phyloP scores from a whole-genome alignment of 805 yeast species.

The Candida mattraensis region DNA sequence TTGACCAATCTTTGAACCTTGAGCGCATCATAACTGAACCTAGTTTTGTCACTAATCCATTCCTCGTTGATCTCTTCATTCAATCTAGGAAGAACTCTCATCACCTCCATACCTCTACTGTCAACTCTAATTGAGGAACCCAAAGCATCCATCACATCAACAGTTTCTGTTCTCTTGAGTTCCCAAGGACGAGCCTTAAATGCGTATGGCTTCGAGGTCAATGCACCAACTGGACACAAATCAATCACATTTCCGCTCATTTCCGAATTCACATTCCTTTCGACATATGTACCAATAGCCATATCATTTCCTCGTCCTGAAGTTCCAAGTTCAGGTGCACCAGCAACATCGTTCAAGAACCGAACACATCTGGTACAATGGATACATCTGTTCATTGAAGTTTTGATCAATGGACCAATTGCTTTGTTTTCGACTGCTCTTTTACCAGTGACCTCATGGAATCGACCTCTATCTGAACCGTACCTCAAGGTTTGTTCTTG shows the following conservation, averaged over 20 bases:
- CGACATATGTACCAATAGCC: slow-evolving; percentile 89
- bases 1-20: slow-evolving; percentile 82
- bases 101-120: slow-evolving; percentile 81
- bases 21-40: slow-evolving; percentile 84
- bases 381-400: slow-evolving; percentile 90
- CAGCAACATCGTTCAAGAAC: slow-evolving; percentile 87
- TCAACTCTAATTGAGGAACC: slow-evolving; percentile 85
- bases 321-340: slow-evolving; percentile 88
- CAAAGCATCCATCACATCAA: slow-evolving; percentile 80
- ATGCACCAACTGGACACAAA: slow-evolving; percentile 90
- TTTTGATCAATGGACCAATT: slow-evolving; percentile 84
- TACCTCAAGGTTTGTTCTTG: slow-evolving; percentile 85
- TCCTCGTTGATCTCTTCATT: slow-evolving; percentile 88
- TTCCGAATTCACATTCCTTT: slow-evolving; percentile 80
- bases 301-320: slow-evolving; percentile 89
- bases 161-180: slow-evolving; percentile 81
- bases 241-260: slow-evolving; percentile 85
- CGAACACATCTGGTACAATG: slow-evolving; percentile 92
- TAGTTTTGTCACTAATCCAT: slow-evolving; percentile 86
- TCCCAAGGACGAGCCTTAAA: slow-evolving; percentile 94
- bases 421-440: slow-evolving; percentile 91
- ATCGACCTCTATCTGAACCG: slow-evolving; percentile 86
- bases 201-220: slow-evolving; percentile 89
- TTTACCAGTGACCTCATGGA: slow-evolving; percentile 77
- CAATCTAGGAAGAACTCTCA: slow-evolving; percentile 82